A percentile compares a stretch with the other conserved stretches of the same genome.
phyloP scores from a whole-genome alignment of 73 alveolate genomes.

The Halteria grandinella region DNA sequence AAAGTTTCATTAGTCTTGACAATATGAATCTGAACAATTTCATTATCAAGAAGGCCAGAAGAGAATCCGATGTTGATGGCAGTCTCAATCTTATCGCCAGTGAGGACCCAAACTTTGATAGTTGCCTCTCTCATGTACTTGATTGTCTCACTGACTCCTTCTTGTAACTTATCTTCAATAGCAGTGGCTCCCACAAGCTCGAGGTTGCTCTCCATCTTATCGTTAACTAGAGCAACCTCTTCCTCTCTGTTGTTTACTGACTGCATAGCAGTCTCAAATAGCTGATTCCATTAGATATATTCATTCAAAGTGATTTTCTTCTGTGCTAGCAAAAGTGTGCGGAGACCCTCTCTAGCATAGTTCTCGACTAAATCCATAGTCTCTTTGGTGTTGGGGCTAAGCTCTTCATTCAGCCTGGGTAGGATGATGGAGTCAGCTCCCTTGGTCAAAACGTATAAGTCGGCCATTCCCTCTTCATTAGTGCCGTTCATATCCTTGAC shows the following conservation, averaged over 20 bases:
- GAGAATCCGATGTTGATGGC: conserved; percentile 89
- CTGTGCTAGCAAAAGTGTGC: conserved; percentile 84
- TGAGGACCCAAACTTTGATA: conserved; percentile 93
- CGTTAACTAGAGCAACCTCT: conserved; percentile 75
- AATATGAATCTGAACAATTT: too few species aligned
- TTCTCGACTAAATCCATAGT: conserved; percentile 46
- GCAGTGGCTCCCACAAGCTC: conserved; percentile 96
- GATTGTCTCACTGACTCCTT: conserved; percentile 77
- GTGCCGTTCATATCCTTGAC: conserved; percentile 64
- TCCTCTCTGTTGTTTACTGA: conserved; percentile 75
- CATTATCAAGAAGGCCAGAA: conserved; percentile 78
- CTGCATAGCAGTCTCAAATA: conserved; percentile 49
- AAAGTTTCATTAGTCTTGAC: too few species aligned
- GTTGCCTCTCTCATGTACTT: conserved; percentile 77
- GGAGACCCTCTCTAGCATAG: conserved; percentile 72
- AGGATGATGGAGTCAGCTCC: conserved; percentile 97
- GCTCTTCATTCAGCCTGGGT: conserved; percentile 63
- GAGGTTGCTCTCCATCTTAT: conserved; percentile 85
- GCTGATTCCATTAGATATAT: conserved; percentile 73
- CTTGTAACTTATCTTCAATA: conserved; percentile 97
- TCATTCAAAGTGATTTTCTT: conserved; percentile 73
- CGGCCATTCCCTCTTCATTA: too few species aligned
- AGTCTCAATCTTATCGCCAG: conserved; percentile 97
- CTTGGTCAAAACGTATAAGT: too few species aligned
- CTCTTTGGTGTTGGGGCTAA: conserved; percentile 65